A percentile compares a stretch with the other conserved stretches of the same genome.
Conservation (phyloP, 2,329 filamentous ascomycete genomes). For the Cladosporium velox region DNA sequence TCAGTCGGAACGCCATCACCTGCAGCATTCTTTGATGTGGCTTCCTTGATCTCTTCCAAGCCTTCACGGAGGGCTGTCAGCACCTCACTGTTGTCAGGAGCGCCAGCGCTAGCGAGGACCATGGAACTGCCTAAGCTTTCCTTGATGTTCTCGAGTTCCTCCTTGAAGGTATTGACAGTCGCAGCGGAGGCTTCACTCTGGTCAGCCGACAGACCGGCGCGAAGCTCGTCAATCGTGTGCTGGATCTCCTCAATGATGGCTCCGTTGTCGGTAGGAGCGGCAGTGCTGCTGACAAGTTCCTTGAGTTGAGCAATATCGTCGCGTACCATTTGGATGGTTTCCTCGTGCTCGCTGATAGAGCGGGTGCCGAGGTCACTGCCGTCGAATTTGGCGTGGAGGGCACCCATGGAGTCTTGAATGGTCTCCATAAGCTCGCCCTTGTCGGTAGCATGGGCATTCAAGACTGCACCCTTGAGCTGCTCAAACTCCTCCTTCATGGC, state of each 20-base stretch:
- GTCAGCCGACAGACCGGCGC: constrained; percentile 41
- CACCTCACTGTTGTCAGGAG: constrained; percentile 28
- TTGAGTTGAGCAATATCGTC: constrained; percentile 64
- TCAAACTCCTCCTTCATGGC: constrained; percentile 81
- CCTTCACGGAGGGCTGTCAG: constrained; percentile 31
- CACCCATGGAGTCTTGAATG: constrained; percentile 55
- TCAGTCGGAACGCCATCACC: constrained; percentile 47
- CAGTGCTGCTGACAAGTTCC: constrained; percentile 47
- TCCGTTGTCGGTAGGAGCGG: constrained; percentile 44
- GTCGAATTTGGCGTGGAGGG: constrained; percentile 48
- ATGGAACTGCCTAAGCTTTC: constrained; percentile 46
- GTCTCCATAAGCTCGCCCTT: constrained; percentile 65
- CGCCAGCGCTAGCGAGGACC: constrained; percentile 35
- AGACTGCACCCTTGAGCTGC: constrained; percentile 75
- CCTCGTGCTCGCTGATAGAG: constrained; percentile 43
- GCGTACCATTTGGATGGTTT: constrained; percentile 53
- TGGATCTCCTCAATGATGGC: constrained; percentile 69
- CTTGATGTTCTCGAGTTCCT: constrained; percentile 47
- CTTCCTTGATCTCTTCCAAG: constrained; percentile 45
- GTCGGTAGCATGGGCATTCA: constrained; percentile 57
- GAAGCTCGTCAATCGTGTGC: constrained; percentile 47
- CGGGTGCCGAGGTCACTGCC: constrained; percentile 36
- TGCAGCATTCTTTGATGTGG: constrained; percentile 26
- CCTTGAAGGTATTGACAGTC: constrained; percentile 44
- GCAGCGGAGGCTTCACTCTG: constrained; percentile 46